phyloP scores from a whole-genome alignment of 441 rosid genomes.

The Adansonia madagascariensis region DNA sequence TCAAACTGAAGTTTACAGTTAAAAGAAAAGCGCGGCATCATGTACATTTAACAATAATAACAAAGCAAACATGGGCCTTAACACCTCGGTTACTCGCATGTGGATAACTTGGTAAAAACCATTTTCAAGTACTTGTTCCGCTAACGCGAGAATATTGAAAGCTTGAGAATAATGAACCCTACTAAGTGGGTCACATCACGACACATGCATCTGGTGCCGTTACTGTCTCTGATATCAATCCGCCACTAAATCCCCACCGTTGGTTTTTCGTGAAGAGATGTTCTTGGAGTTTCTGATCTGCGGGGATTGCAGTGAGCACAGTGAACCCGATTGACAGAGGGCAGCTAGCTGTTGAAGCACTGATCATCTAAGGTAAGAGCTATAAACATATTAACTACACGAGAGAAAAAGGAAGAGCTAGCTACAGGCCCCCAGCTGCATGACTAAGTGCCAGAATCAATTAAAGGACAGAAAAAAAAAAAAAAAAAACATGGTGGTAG shows the following conservation, averaged over 20 bases:
- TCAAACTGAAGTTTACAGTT: no score
- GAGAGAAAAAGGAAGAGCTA: not conserved
- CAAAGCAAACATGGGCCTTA: not conserved
- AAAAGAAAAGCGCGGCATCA: no score
- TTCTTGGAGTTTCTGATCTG: not conserved
- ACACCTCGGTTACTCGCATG: not conserved
- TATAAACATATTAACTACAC: no score
- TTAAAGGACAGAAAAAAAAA: not conserved
- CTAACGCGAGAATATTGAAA: not conserved
- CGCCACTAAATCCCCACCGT: not conserved
- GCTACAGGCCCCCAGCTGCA: no score
- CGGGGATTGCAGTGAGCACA: not conserved
- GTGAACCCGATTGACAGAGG: not conserved
- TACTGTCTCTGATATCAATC: not conserved
- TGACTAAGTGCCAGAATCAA: not conserved
- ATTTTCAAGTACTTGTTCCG: not conserved
- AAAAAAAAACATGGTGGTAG: not conserved
- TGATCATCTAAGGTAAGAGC: no score
- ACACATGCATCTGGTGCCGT: not conserved
- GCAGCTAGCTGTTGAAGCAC: not conserved
- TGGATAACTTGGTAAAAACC: not conserved
- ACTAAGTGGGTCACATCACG: not conserved
- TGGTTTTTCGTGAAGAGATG: not conserved
- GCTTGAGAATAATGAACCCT: no score
- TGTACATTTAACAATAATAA: not conserved